Percentiles rank a stretch among this genome's conserved stretches.
Conservation (phyloP, 164 flowering plant genomes). For the Sedum album region DNA sequence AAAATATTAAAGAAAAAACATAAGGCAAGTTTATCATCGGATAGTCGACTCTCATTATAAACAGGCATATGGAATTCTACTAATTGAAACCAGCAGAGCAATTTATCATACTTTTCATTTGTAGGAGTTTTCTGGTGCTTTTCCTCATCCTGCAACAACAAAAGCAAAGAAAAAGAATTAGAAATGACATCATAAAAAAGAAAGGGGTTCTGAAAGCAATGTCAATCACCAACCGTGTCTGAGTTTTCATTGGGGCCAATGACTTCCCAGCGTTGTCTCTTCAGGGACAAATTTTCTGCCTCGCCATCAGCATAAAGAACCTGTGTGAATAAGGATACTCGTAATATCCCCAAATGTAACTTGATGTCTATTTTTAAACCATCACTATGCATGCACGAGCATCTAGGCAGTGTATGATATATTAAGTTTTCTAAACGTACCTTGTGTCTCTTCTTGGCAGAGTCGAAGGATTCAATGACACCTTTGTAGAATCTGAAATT, state of each 20-base stretch:
- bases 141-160: neutral
- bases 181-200: neutral
- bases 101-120: neutral
- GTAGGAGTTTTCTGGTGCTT: constrained; percentile 10
- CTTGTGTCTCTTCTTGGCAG: constrained; percentile 49
- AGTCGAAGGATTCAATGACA: constrained; percentile 40
- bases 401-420: neutral
- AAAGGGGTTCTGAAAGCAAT: neutral
- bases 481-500: constrained; percentile 70
- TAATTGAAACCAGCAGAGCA: neutral
- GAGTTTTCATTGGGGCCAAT: constrained; percentile 23
- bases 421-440: too few species aligned
- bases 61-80: neutral
- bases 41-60: neutral
- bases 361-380: neutral
- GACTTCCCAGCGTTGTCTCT: constrained; percentile 41
- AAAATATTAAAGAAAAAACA: neutral
- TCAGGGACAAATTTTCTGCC: constrained; percentile 46
- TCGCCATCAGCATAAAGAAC: constrained; percentile 73
- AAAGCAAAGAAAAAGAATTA: neutral
- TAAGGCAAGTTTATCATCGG: neutral
- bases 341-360: neutral
- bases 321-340: constrained; percentile 22
- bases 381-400: neutral
- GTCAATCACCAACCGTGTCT: constrained; percentile 31